Percentiles rank a stretch among this genome's conserved stretches.
Evolutionary conservation across 2,329 filamentous ascomycete genomes (phyloP).

Genomic region (Alternaria rosae): DNA sequence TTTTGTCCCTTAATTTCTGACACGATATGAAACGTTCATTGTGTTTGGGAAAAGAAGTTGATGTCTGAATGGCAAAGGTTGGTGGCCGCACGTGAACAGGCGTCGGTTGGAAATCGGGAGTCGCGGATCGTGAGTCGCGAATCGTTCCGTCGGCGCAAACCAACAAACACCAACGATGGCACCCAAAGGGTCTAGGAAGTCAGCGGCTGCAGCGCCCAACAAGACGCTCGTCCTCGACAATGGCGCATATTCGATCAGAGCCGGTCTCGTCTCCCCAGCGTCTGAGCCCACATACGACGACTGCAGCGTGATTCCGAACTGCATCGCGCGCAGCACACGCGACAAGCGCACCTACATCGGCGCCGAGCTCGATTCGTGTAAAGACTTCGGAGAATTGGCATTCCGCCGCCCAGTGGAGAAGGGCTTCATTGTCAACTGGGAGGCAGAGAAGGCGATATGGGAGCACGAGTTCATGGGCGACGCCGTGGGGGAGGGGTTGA

Average conservation of each 20-base stretch:
- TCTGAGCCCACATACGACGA: constrained; percentile 35
- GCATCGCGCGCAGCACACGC: constrained; percentile 79
- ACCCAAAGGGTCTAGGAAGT: constrained; percentile 44
- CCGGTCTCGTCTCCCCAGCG: constrained; percentile 68
- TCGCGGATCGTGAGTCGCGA: constrained; percentile 1
- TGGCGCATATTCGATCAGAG: constrained; percentile 90
- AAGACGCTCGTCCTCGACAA: constrained; percentile 89
- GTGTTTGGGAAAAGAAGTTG: neutral
- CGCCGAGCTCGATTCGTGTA: constrained; percentile 78
- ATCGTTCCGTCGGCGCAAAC: neutral
- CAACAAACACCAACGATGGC: constrained; percentile 30
- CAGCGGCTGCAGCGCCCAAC: constrained; percentile 21
- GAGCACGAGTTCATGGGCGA: constrained; percentile 85
- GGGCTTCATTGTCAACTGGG: constrained; percentile 96
- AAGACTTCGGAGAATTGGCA: constrained; percentile 86
- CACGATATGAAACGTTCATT: no score
- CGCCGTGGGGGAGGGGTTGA: constrained; percentile 69
- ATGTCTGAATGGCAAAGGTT: neutral
- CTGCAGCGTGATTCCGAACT: constrained; percentile 83
- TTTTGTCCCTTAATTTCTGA: no score
- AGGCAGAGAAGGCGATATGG: constrained; percentile 95
- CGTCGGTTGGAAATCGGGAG: neutral
- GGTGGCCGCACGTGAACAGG: constrained; percentile 15
- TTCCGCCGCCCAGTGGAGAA: constrained; percentile 93
- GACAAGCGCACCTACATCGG: constrained; percentile 81